These are phyloP conservation scores for Umbelopsis sp. DNA, from an alignment of 192 early-diverging fungal species.

Conservation along the genomic window DNA sequence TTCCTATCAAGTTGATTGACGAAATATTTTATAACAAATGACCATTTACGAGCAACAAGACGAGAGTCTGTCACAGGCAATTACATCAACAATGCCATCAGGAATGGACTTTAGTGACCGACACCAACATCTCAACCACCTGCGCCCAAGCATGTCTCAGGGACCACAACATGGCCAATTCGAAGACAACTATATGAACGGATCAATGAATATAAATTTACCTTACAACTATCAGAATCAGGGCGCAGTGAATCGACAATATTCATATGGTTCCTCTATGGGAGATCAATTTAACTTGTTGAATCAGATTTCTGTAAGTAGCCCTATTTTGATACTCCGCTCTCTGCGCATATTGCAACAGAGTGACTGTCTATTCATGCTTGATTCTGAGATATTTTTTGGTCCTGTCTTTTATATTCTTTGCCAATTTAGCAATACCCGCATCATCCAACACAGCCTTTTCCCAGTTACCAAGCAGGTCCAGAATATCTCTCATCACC, in stretches of 20 bases:
- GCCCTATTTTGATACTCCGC: conserved; percentile 8
- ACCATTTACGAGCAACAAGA: conserved; percentile 18
- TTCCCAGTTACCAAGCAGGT: conserved; percentile 20
- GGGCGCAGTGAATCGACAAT: conserved; percentile 4
- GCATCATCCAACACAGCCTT: conserved; percentile 8
- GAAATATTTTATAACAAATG: background rate
- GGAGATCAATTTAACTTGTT: conserved; percentile 9
- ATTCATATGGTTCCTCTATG: conserved; percentile 17
- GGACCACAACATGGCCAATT: background rate
- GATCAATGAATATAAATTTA: conserved; percentile 3
- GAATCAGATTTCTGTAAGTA: conserved; percentile 18
- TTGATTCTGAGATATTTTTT: background rate
- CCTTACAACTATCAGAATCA: conserved; percentile 2
- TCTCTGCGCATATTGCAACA: conserved; percentile 2
- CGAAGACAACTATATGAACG: conserved; percentile 4
- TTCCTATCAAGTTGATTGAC: background rate
- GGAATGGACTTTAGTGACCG: conserved; percentile 12
- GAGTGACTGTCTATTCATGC: conserved; percentile 18
- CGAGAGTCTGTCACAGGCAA: conserved; percentile 5
- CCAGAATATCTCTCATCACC: conserved; percentile 18
- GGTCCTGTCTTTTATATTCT: conserved; percentile 9
- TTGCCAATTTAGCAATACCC: conserved; percentile 2
- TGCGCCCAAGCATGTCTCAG: conserved; percentile 10
- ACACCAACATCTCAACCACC: conserved; percentile 3
- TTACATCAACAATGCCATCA: conserved; percentile 6